Evolutionary conservation across 495 filamentous ascomycete species (phyloP).

Genomic region (Neurospora sp.): DNA sequence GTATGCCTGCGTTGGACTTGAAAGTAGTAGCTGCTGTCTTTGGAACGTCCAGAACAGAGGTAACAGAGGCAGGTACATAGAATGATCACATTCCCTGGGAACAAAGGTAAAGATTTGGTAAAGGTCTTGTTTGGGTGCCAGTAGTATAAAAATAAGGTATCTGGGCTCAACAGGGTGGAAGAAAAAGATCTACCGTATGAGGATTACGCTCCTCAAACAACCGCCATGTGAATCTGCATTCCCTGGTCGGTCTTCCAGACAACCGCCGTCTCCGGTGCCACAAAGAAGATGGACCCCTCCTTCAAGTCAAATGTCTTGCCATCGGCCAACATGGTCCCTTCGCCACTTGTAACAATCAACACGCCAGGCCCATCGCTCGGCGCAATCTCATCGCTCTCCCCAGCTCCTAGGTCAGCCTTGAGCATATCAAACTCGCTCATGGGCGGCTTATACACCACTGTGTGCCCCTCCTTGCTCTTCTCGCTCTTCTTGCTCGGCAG

Average conservation of each 20-base stretch:
- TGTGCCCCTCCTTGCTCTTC: constrained; percentile 48
- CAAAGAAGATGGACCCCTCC: constrained; percentile 60
- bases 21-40: neutral
- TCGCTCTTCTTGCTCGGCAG: constrained; percentile 38
- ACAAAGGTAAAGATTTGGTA: neutral
- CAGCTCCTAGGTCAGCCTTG: constrained; percentile 43
- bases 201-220: constrained; percentile 6
- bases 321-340: constrained; percentile 47
- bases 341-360: constrained; percentile 53
- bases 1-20: neutral
- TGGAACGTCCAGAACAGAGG: neutral
- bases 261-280: constrained; percentile 49
- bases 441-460: constrained; percentile 54
- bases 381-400: constrained; percentile 49
- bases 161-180: neutral
- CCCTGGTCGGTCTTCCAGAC: constrained; percentile 38
- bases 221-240: constrained; percentile 46
- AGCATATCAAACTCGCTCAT: constrained; percentile 67
- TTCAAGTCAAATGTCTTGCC: constrained; percentile 43
- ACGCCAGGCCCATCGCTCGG: constrained; percentile 54
- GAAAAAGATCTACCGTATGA: neutral
- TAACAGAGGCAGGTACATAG: neutral
- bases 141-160: neutral
- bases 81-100: neutral
- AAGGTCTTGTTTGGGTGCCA: neutral